Percentiles rank a stretch among this genome's conserved stretches.
These are phyloP conservation scores for Rhododendron simsii DNA, from an alignment of 148 eudicot genomes.

Conservation along the genomic window DNA sequence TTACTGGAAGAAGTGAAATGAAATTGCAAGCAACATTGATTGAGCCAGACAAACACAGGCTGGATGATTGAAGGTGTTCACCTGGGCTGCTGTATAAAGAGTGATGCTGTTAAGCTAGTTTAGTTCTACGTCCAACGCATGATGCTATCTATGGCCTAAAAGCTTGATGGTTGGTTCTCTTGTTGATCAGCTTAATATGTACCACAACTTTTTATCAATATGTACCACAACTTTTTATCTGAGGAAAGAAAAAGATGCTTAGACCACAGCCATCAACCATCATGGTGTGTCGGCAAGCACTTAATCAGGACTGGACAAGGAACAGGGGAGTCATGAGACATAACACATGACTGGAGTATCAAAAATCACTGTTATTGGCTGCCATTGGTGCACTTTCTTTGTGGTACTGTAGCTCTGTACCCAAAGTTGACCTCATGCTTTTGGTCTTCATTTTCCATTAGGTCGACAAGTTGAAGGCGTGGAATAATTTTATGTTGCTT, in stretches of 20 bases:
- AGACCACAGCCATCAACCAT: background rate
- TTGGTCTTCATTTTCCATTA: background rate
- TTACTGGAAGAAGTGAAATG: background rate
- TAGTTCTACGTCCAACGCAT: background rate
- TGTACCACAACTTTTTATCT: background rate
- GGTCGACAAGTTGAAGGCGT: background rate
- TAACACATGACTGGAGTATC: background rate
- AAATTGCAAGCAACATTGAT: background rate
- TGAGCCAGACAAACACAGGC: background rate
- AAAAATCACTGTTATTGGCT: background rate
- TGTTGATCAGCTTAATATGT: conserved; percentile 5
- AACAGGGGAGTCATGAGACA: background rate
- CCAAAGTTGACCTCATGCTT: conserved; percentile 7
- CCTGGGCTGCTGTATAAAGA: background rate
- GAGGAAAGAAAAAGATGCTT: background rate
- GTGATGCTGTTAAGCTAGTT: background rate
- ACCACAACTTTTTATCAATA: background rate
- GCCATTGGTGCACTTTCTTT: background rate
- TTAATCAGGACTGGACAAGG: background rate
- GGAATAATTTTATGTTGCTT: background rate
- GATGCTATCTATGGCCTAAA: background rate
- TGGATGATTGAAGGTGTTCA: background rate
- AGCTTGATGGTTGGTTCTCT: background rate
- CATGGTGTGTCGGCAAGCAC: background rate
- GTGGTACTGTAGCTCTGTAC: background rate